A percentile compares a stretch with the other conserved stretches of the same genome.
phyloP scores from a whole-genome alignment of 345 rosid species.

The Cardamine resedifolia region DNA sequence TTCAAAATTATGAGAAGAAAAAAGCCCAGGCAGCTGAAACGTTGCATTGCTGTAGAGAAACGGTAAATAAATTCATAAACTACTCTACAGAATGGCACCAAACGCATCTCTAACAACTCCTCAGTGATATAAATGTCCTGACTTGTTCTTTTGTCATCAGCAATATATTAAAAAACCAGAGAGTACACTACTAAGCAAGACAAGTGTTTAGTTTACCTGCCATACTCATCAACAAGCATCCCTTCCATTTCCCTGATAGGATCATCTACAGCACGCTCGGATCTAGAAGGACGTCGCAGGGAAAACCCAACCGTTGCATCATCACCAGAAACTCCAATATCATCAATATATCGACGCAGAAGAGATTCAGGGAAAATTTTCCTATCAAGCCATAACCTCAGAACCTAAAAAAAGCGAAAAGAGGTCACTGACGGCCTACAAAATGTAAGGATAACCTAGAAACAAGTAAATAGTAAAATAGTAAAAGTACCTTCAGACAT shows the following conservation, averaged over 20 bases:
- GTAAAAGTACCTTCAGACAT: constrained; percentile 78
- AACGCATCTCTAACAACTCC: background rate
- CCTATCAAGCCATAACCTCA: constrained; percentile 90
- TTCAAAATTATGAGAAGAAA: constrained; percentile 65
- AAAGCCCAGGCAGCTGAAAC: constrained; percentile 85
- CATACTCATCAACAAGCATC: constrained; percentile 98
- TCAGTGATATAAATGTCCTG: background rate
- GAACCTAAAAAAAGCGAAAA: constrained; percentile 54
- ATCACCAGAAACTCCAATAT: constrained; percentile 78
- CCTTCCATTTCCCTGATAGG: constrained; percentile 99
- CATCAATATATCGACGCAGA: constrained; percentile 77
- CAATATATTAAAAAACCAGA: background rate
- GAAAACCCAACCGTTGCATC: constrained; percentile 63
- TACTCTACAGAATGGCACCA: constrained; percentile 8
- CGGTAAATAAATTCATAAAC: background rate
- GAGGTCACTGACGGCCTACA: constrained; percentile 27
- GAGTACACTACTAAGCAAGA: constrained; percentile 10
- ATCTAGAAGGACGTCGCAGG: constrained; percentile 81
- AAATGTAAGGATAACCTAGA: background rate
- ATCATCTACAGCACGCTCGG: constrained; percentile 94
- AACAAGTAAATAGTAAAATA: constrained; percentile 11
- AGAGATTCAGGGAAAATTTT: constrained; percentile 81
- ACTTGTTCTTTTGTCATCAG: constrained; percentile 30
- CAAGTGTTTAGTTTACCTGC: constrained; percentile 57
- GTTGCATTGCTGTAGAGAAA: constrained; percentile 75